A percentile compares a stretch with the other conserved stretches of the same genome.
Evolutionary conservation across 139 green algal species (phyloP).

Genomic region (Picochlorum costavermella): DNA sequence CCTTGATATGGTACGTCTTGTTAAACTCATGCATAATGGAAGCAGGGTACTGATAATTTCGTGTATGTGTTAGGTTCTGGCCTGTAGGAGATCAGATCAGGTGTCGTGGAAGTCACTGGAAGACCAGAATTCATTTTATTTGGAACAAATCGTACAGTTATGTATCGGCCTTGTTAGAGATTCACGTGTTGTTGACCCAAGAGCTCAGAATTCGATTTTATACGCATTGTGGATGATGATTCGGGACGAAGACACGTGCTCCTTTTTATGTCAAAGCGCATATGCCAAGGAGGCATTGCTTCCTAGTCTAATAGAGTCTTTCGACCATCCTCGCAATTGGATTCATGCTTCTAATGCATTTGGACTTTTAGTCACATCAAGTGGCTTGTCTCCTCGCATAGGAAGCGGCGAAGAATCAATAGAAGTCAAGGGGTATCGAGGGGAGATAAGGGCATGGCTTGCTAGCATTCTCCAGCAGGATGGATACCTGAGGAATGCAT

Average conservation of each 20-base stretch:
- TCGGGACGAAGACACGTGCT: neutral
- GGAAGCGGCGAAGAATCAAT: conserved; percentile 5
- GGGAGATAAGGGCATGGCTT: conserved; percentile 1
- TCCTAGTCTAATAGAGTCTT: conserved; percentile 42
- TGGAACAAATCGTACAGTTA: neutral
- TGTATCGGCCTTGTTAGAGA: neutral
- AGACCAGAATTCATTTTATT: neutral
- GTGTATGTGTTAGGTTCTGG: neutral
- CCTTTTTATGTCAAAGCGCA: conserved; percentile 42
- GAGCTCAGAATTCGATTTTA: too few species aligned
- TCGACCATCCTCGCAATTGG: conserved; percentile 25
- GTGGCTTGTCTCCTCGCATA: neutral
- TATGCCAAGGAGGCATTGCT: conserved; percentile 37
- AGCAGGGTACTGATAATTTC: too few species aligned
- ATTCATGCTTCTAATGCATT: conserved; percentile 13
- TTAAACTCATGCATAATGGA: too few species aligned
- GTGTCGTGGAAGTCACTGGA: neutral
- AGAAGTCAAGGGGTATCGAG: neutral
- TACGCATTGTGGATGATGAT: neutral
- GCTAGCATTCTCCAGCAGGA: neutral
- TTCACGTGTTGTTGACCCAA: neutral
- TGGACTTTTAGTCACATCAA: conserved; percentile 9
- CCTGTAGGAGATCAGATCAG: neutral
- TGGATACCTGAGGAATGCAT: conserved; percentile 34
- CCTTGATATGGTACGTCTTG: conserved; percentile 49